Evolutionary conservation across 2,329 filamentous ascomycete species (phyloP), one percentile per base, ranked within the genome.

Genomic region (Trichoderma gracile): DNA sequence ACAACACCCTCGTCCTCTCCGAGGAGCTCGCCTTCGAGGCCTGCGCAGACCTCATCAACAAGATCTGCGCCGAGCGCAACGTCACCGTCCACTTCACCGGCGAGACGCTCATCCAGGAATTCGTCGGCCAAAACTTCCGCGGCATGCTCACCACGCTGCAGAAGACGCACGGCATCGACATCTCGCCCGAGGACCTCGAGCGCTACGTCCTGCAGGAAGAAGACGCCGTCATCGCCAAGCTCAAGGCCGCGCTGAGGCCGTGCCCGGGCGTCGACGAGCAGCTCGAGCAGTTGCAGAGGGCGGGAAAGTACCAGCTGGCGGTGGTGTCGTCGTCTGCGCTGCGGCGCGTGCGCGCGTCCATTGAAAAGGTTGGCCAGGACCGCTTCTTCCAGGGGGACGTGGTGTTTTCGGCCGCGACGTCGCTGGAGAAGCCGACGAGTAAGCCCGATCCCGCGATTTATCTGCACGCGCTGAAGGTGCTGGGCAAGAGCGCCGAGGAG

Each of bases 361-460:
- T 97, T 71, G 84, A 90, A 74, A 93, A 92, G 80, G 90, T 91
- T 66, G 86, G 84, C 67, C 89, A 94, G 76, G 88, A 88, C 77
- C 87, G 89, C 78, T 96, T 87, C 84, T 96, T 97, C 80, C 80
- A 81, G n/a, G 79, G 83, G 30, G 84, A 91, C 70, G 83, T 87
- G 70, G 84, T 96, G 75, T 97, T 90, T 84, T 92, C 88, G 50
- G 93, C 93, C 63, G 92, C 92, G 64, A 91, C 88, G 38, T 92
- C 88, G 65, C 84, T 97, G 70, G 81, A 85, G 64, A 86, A 82
- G 73, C 93, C 93, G n/a, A 93, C 91, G 63, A 91, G 87, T 77
- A 97, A 97, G 85, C 93, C 93, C 17, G 91, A 96, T 78, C 93
- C 93, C 19, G 91, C 91, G 69, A 89, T 97, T 78, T 97, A 97